Percentiles rank a stretch among this genome's conserved stretches.
phyloP scores from a whole-genome alignment of 345 rosid species.

The Eucalyptus leucophloia region DNA sequence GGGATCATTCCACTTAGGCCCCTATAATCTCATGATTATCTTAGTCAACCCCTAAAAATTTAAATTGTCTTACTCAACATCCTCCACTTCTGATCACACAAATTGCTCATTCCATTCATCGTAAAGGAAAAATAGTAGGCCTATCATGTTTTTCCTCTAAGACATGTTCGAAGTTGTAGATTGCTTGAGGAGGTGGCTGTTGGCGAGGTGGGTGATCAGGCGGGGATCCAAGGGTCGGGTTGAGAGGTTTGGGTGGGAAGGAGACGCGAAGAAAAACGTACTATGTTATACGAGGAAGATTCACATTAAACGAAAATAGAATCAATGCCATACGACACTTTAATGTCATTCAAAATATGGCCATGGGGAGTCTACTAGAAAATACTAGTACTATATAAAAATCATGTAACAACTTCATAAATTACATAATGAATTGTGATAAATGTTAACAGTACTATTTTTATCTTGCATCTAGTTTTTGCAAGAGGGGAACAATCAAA shows the following conservation, averaged over 20 bases:
- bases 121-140: too few species aligned
- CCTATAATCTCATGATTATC: not conserved
- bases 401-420: not conserved
- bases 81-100: too few species aligned
- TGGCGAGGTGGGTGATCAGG: too few species aligned
- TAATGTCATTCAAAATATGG: not conserved
- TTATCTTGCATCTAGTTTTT: not conserved
- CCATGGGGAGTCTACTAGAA: not conserved
- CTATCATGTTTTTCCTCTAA: too few species aligned
- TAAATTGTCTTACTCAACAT: constrained; percentile 12
- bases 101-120: too few species aligned
- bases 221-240: too few species aligned
- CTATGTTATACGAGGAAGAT: too few species aligned
- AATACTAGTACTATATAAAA: not conserved
- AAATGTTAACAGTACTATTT: not conserved
- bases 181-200: too few species aligned
- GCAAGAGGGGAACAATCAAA: not conserved
- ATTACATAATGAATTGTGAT: not conserved
- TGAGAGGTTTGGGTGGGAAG: too few species aligned
- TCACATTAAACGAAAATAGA: too few species aligned
- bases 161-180: too few species aligned
- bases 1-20: not conserved
- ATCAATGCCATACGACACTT: not conserved
- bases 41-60: not conserved
- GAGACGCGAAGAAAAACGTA: not conserved